Conservation (phyloP, 306 rosid genomes). For the Inga oerstediana region DNA sequence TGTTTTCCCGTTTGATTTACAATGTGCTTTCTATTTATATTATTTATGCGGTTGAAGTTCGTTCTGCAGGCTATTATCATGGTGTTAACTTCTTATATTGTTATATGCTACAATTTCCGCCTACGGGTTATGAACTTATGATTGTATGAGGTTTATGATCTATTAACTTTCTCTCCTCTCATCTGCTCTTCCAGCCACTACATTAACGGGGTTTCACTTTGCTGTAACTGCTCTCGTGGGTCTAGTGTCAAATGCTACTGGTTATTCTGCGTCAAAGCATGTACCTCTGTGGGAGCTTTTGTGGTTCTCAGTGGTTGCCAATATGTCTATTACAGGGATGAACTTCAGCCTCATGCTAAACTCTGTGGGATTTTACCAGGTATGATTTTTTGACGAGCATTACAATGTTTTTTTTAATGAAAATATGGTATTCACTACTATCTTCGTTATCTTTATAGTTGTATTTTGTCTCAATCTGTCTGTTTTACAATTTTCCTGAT, state of each 20-base stretch:
- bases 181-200: constrained; percentile 62
- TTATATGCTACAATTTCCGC: neutral
- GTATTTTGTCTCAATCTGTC: neutral
- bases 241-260: constrained; percentile 80
- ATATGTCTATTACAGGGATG: constrained; percentile 87
- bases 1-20: neutral
- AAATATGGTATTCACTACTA: neutral
- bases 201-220: constrained; percentile 91
- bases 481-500: neutral
- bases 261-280: constrained; percentile 79
- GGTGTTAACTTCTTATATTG: neutral
- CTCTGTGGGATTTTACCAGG: constrained; percentile 94
- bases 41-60: neutral
- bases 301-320: constrained; percentile 91
- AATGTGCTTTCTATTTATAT: neutral
- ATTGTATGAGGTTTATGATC: constrained; percentile 18
- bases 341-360: constrained; percentile 95
- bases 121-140: neutral
- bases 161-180: neutral
- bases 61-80: neutral
- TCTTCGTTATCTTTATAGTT: constrained; percentile 16
- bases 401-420: constrained; percentile 8
- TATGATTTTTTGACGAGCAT: constrained; percentile 29
- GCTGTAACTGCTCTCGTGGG: constrained; percentile 92
- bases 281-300: constrained; percentile 93